These are phyloP conservation scores for Geosmithia putterillii DNA, from an alignment of 2,329 filamentous ascomycete species.

Conservation along the genomic window DNA sequence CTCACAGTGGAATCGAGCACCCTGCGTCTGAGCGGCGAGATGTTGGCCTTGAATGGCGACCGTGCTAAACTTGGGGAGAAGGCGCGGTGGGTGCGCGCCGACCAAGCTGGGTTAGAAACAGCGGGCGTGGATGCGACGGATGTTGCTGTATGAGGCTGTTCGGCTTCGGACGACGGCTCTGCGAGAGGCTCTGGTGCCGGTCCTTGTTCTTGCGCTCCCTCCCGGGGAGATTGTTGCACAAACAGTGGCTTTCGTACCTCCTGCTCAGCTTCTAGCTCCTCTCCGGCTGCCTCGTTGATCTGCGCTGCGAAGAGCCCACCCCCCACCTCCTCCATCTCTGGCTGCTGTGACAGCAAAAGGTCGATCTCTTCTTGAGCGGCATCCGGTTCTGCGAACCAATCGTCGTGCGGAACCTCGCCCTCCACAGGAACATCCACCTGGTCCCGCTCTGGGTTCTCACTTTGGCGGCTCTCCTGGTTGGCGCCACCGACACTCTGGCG, in stretches of 20 bases:
- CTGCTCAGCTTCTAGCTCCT: slow-evolving; percentile 1
- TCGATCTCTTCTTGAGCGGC: neutral
- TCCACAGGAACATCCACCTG: neutral
- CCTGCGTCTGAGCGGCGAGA: slow-evolving; percentile 2
- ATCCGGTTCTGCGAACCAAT: neutral
- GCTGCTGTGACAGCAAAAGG: neutral
- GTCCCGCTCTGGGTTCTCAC: neutral
- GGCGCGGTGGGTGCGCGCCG: neutral
- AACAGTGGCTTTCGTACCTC: neutral
- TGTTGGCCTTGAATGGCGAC: slow-evolving; percentile 19
- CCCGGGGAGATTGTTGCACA: neutral
- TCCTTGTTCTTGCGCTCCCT: neutral
- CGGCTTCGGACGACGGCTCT: neutral
- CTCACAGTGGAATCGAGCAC: neutral
- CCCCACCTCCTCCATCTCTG: neutral
- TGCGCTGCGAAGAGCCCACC: neutral
- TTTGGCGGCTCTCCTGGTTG: neutral
- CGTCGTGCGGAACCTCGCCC: neutral
- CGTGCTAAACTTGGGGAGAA: slow-evolving; percentile 11
- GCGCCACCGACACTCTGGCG: slow-evolving; percentile 5
- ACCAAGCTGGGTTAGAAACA: neutral
- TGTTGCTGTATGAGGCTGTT: neutral
- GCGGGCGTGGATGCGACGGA: neutral
- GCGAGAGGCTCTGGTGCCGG: no score
- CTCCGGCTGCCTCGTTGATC: neutral